A percentile compares a stretch with the other conserved stretches of the same genome.
Evolutionary conservation across 305 asterid genomes (phyloP).

Genomic region (Rubia tinctorum): DNA sequence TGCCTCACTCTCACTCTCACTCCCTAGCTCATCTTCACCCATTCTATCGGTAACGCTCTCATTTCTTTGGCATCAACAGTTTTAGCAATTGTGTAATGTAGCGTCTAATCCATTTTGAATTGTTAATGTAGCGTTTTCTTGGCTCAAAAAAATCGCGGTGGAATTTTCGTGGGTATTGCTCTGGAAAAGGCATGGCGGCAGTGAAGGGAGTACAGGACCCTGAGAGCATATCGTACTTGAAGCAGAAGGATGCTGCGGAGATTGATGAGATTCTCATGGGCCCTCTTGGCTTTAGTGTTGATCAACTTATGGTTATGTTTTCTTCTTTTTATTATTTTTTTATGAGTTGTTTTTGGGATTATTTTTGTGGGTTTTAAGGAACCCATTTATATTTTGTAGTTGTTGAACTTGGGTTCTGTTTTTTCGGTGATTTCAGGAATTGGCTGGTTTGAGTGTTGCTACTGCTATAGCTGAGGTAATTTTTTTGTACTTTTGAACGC

Average conservation of each 20-base stretch:
- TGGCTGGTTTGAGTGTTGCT: slow-evolving; percentile 99
- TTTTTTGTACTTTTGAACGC: background rate
- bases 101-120: slow-evolving; percentile 7
- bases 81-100: slow-evolving; percentile 8
- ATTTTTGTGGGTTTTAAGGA: background rate
- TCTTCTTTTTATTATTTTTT: background rate
- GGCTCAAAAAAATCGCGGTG: slow-evolving; percentile 30
- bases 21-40: background rate
- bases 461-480: slow-evolving; percentile 82
- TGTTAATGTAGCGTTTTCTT: slow-evolving; percentile 30
- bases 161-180: slow-evolving; percentile 33
- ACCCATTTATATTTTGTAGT: slow-evolving; percentile 6
- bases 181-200: slow-evolving; percentile 52
- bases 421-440: slow-evolving; percentile 51
- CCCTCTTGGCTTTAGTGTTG: slow-evolving; percentile 89
- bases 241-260: slow-evolving; percentile 80
- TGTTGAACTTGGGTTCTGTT: slow-evolving; percentile 12
- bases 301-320: slow-evolving; percentile 77
- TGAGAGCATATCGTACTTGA: slow-evolving; percentile 55
- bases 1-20: background rate
- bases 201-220: slow-evolving; percentile 45
- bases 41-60: background rate
- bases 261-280: slow-evolving; percentile 92
- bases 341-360: background rate
- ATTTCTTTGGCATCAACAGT: background rate